These are phyloP conservation scores for Yarrowia galli DNA, from an alignment of 1,139 yeast species.

Conservation along the genomic window DNA sequence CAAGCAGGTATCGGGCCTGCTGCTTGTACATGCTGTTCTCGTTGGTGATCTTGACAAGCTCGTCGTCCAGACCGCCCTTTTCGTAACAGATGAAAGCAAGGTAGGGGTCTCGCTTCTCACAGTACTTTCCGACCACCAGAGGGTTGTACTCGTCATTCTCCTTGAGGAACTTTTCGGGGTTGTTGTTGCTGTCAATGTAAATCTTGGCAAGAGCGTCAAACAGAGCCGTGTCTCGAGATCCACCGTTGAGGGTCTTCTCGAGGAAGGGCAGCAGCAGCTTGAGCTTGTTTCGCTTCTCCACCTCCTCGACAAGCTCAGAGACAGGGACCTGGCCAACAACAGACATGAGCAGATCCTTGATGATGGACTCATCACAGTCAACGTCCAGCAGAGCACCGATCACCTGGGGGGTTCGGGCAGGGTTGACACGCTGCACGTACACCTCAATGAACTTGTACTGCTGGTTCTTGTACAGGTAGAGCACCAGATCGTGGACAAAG, in stretches of 20 bases:
- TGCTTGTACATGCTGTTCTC: slow-evolving; percentile 98
- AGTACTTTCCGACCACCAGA: slow-evolving; percentile 92
- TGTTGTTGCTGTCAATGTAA: slow-evolving; percentile 95
- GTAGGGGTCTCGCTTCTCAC: slow-evolving; percentile 99
- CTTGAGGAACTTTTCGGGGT: slow-evolving; percentile 94
- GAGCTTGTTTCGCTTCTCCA: slow-evolving; percentile 93
- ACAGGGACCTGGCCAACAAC: slow-evolving; percentile 96
- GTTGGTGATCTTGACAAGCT: slow-evolving; percentile 87
- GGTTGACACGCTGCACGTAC: slow-evolving; percentile 96
- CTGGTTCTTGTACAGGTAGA: slow-evolving; percentile 93
- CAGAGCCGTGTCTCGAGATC: slow-evolving; percentile 89
- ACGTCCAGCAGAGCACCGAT: slow-evolving; percentile 95
- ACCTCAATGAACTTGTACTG: slow-evolving; percentile 96
- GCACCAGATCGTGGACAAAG: slow-evolving; percentile 90
- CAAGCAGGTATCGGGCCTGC: slow-evolving; percentile 92
- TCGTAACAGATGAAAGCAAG: slow-evolving; percentile 97
- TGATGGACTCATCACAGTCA: slow-evolving; percentile 92
- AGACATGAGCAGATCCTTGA: slow-evolving; percentile 78
- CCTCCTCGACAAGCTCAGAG: slow-evolving; percentile 87
- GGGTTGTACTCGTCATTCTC: slow-evolving; percentile 92
- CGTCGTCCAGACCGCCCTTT: slow-evolving; percentile 90
- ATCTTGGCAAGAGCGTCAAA: slow-evolving; percentile 96
- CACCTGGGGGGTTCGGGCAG: slow-evolving; percentile 94
- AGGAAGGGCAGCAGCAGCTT: slow-evolving; percentile 91
- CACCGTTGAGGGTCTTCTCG: slow-evolving; percentile 87